Conservation (phyloP, 192 early-diverging fungal genomes). For the Pecoramyces ruminantium region DNA sequence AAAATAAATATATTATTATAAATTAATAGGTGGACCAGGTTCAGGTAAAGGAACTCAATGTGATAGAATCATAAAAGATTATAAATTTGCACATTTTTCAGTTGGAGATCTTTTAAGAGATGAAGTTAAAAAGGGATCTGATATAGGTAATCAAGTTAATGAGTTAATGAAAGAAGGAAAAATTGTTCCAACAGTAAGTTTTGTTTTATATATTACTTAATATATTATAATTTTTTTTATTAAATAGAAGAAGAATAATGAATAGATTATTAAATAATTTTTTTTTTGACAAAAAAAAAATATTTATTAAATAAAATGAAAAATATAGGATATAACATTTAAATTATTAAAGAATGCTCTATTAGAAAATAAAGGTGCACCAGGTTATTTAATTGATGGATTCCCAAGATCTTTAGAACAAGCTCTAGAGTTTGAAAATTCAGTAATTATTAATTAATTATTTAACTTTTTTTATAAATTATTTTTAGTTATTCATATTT, state of each 20-base stretch:
- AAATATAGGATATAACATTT: slow-evolving; percentile 3
- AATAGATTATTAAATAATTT: too few relatives aligned
- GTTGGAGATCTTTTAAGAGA: slow-evolving; percentile 11
- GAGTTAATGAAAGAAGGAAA: slow-evolving; percentile 7
- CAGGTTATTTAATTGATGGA: slow-evolving; percentile 16
- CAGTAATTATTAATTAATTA: too few relatives aligned
- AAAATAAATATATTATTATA: too few relatives aligned
- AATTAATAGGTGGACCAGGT: slow-evolving; percentile 33
- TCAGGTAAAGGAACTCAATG: slow-evolving; percentile 15
- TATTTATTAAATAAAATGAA: not conserved
- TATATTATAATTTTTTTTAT: too few relatives aligned
- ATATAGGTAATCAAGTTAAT: slow-evolving; percentile 9
- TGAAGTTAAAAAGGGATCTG: slow-evolving; percentile 6
- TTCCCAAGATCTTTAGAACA: slow-evolving; percentile 33
- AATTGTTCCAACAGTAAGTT: slow-evolving; percentile 3
- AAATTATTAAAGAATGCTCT: slow-evolving; percentile 1
- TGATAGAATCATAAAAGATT: slow-evolving; percentile 5
- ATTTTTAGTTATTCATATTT: too few relatives aligned
- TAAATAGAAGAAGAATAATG: too few relatives aligned
- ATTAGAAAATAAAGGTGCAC: not conserved
- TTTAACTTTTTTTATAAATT: too few relatives aligned
- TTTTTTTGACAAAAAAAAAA: too few relatives aligned
- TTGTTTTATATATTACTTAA: not conserved
- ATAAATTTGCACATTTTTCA: slow-evolving; percentile 1
- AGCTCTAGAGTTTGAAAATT: slow-evolving; percentile 24